phyloP scores from a whole-genome alignment of 2,329 filamentous ascomycete genomes.

The Aspergillus novofumigatus region DNA sequence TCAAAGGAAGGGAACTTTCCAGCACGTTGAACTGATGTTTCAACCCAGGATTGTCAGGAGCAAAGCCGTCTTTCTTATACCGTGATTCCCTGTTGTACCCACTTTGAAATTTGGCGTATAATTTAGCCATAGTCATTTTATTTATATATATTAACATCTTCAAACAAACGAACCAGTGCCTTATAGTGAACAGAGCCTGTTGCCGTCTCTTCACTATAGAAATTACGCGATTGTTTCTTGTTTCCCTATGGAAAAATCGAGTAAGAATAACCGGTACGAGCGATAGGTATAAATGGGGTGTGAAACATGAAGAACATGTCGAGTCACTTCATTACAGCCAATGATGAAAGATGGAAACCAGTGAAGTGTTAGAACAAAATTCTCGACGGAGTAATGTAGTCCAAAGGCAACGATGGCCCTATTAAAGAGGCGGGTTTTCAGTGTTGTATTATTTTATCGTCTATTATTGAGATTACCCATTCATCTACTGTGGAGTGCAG shows the following conservation, averaged over 20 bases:
- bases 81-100: constrained; percentile 17
- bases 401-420: not conserved
- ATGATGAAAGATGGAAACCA: not conserved
- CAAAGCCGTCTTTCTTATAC: constrained; percentile 2
- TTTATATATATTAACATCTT: constrained; percentile 1
- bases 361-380: not conserved
- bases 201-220: not conserved
- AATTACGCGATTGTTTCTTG: not conserved
- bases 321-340: not conserved
- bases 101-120: constrained; percentile 8
- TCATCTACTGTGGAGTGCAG: not conserved
- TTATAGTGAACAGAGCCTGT: not conserved
- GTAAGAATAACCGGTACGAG: not conserved
- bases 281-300: not conserved
- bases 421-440: no score
- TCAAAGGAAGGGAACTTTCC: not conserved
- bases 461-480: not conserved
- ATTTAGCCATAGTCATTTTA: constrained; percentile 5
- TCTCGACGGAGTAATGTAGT: not conserved
- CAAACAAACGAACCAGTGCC: not conserved
- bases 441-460: not conserved
- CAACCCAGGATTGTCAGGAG: not conserved
- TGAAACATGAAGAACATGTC: not conserved
- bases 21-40: not conserved
- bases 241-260: not conserved